Conservation (phyloP, 139 green algal species). For the Chlorella sp. region DNA sequence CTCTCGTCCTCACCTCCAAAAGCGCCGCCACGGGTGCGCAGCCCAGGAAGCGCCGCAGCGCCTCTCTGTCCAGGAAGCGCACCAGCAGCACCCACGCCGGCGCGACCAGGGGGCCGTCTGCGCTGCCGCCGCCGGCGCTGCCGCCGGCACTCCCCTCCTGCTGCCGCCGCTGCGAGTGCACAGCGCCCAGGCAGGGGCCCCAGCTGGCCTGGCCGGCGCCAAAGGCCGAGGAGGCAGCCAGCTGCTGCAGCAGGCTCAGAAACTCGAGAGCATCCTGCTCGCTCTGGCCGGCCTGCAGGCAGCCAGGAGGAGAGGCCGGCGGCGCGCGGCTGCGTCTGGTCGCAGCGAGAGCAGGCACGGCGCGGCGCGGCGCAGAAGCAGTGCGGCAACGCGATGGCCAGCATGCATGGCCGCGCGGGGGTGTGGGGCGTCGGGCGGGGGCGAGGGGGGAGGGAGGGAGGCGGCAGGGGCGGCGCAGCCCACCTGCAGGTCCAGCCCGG, state of each 20-base stretch:
- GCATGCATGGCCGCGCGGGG: too few species aligned
- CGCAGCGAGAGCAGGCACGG: too few species aligned
- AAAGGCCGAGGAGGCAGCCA: conserved; percentile 35
- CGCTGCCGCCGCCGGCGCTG: background rate
- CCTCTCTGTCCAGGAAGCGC: conserved; percentile 18
- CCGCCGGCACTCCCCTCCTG: background rate
- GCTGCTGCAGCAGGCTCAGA: conserved; percentile 22
- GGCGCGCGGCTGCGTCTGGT: too few species aligned
- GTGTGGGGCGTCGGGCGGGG: too few species aligned
- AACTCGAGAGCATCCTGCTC: conserved; percentile 24
- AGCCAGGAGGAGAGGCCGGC: too few species aligned
- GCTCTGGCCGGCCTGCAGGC: background rate
- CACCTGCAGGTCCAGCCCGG: conserved; percentile 12
- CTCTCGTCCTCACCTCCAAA: conserved; percentile 6
- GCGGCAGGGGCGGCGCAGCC: background rate
- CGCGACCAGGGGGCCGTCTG: background rate
- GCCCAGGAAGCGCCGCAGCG: conserved; percentile 27
- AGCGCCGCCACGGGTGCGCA: conserved; percentile 28
- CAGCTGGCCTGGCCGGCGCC: conserved; percentile 29
- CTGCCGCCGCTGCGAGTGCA: background rate
- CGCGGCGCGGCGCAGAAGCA: too few species aligned
- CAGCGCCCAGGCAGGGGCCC: conserved; percentile 7
- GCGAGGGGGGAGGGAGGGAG: background rate
- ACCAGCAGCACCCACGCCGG: conserved; percentile 26
- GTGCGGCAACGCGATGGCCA: too few species aligned